These are phyloP conservation scores for Solanum hybrid DNA, from an alignment of 305 asterid species.

Conservation along the genomic window DNA sequence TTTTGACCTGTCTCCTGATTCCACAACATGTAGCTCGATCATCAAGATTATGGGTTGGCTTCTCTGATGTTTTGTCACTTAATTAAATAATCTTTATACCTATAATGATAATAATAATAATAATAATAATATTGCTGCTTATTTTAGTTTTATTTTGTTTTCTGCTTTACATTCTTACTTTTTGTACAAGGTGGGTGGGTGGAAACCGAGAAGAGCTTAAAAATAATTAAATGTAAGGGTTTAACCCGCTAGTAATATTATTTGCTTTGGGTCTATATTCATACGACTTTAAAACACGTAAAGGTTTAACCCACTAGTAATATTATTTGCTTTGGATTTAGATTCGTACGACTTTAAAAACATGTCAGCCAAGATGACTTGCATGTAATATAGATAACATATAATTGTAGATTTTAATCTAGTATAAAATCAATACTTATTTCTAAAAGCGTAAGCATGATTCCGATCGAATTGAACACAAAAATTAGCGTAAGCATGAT, in stretches of 20 bases:
- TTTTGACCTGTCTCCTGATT: conserved; percentile 40
- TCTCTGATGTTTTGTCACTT: conserved; percentile 22
- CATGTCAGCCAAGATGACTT: neutral
- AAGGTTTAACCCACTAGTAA: neutral
- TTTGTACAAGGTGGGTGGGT: neutral
- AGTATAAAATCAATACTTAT: neutral
- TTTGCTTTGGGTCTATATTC: too few species aligned
- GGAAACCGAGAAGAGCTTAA: neutral
- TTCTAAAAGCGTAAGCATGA: neutral
- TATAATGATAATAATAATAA: neutral
- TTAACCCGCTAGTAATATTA: too few species aligned
- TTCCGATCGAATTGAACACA: neutral
- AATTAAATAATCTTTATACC: neutral
- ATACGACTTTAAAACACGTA: too few species aligned
- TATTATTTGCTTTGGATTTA: too few species aligned
- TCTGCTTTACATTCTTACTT: neutral
- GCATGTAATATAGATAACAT: neutral
- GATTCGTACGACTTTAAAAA: neutral
- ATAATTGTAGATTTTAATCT: neutral
- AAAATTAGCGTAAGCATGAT: neutral
- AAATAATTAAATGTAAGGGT: neutral
- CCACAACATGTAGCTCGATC: conserved; percentile 40
- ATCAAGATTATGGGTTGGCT: conserved; percentile 42
- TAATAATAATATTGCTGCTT: neutral
- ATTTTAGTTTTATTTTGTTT: neutral